Evolutionary conservation across 192 early-diverging fungal genomes (phyloP).

Genomic region (Coemansia sp.): DNA sequence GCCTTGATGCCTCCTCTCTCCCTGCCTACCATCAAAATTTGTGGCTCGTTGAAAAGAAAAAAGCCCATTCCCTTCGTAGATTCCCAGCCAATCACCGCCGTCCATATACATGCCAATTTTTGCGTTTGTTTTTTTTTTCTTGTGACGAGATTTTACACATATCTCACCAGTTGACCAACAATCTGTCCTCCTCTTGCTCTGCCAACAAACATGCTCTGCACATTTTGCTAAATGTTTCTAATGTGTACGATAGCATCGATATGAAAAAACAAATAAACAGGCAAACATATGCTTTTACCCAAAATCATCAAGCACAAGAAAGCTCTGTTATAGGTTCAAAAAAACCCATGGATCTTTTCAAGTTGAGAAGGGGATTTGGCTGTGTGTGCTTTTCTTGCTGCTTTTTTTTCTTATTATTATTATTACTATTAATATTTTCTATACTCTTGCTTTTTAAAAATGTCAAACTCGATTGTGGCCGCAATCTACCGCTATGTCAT

Average conservation of each 20-base stretch:
- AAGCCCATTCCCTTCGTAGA: not conserved
- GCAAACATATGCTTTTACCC: no score
- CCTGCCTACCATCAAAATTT: not conserved
- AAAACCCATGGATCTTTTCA: not conserved
- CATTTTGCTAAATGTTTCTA: no score
- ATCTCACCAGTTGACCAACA: no score
- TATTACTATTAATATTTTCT: not conserved
- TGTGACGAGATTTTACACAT: not conserved
- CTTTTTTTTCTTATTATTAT: not conserved
- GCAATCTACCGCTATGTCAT: conserved; percentile 85
- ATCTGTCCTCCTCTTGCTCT: no score
- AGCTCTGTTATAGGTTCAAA: no score
- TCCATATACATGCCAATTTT: not conserved
- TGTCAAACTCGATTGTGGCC: conserved; percentile 55
- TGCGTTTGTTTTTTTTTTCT: not conserved
- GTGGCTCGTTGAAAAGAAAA: not conserved
- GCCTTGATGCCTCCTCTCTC: not conserved
- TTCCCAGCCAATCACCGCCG: not conserved
- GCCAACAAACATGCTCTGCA: no score
- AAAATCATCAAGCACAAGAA: no score
- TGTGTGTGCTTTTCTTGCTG: not conserved
- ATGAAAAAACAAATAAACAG: no score
- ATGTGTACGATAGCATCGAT: no score
- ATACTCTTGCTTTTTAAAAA: conserved; percentile 4
- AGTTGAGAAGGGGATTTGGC: not conserved